Evolutionary conservation across 306 rosid species (phyloP), one percentile per base, ranked within the genome.

Genomic region (Fragaria iinumae): DNA sequence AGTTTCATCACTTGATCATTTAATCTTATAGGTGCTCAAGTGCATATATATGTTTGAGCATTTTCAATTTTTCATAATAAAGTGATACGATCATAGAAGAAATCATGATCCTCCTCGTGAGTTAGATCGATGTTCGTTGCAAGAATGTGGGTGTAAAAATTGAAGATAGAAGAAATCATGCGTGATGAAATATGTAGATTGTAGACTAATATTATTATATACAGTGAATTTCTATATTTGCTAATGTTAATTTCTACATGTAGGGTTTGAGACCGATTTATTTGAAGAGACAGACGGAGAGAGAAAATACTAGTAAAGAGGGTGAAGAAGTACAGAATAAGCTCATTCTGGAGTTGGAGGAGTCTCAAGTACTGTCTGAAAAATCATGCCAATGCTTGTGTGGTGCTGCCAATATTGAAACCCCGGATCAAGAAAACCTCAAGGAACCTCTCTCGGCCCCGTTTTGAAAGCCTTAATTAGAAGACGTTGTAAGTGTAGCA

Each of bases 371-470:
- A 38, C 7, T 81, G 20, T 62, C 56, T 14, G 80, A 79, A 56
- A 80, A 73, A 77, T 70, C 56, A n/a, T 85, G 91, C 34, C 83
- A 82, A 12, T 89, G 96, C 60, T 64, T 82, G 0, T 84, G 84
- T 69, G 2, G 45, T 44, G 6, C 43, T 74, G 38, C 44, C 50
- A 72, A 2, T 8, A 4, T 29, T 20, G 77, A 73, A 57, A 39
- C 79, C 48, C 79, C 83, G 2, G 77, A 79, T 32, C 83, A 73
- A 47, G 56, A 5, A 43, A 29, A 45, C 34, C 65, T 63, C 23
- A 80, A 72, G 21, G 88, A 91, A 39, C 97, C 97, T n/a, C 87
- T 87, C 44, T 88, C 98, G 20, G 92, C 98, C 47, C 97, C 98
- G 11, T 93, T 91, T 86, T 93, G 89, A 89, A 41, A 41, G 44